phyloP scores from a whole-genome alignment of 2,329 filamentous ascomycete genomes.

The Bipolaris gigantea region DNA sequence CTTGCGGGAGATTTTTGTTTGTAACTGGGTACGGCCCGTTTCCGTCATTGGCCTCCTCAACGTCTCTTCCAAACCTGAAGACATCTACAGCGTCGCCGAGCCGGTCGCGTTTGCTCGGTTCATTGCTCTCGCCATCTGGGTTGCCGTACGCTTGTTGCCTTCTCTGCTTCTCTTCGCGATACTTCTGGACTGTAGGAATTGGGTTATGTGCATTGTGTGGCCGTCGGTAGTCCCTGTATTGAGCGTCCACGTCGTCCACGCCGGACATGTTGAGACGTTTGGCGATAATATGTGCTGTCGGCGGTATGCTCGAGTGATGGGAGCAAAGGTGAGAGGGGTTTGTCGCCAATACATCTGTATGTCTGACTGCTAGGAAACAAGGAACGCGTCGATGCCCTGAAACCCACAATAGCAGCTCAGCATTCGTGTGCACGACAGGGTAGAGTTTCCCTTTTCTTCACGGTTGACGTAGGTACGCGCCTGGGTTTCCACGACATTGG shows the following conservation, averaged over 20 bases:
- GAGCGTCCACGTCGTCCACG: conserved; percentile 48
- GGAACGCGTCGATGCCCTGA: conserved; percentile 12
- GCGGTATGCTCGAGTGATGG: conserved; percentile 3
- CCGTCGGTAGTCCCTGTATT: conserved; percentile 43
- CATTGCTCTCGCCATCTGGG: conserved; percentile 27
- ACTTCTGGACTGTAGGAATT: conserved; percentile 52
- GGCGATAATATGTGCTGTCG: background rate
- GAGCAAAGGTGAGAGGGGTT: background rate
- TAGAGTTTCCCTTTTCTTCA: conserved; percentile 14
- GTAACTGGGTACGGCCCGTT: conserved; percentile 39
- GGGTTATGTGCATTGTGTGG: conserved; percentile 50
- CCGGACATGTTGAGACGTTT: conserved; percentile 39
- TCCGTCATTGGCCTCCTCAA: conserved; percentile 23
- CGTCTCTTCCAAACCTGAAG: conserved; percentile 36
- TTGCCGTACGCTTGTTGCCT: conserved; percentile 42
- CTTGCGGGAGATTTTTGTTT: conserved; percentile 42
- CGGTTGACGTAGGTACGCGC: conserved; percentile 29
- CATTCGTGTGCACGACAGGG: conserved; percentile 15
- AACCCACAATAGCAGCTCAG: conserved; percentile 7
- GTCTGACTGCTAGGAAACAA: conserved; percentile 13
- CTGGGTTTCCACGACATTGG: conserved; percentile 3
- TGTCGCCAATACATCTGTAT: background rate
- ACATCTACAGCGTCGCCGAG: conserved; percentile 43
- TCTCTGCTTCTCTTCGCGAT: conserved; percentile 51
- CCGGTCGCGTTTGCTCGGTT: conserved; percentile 39